phyloP scores from a whole-genome alignment of 2,329 filamentous ascomycete genomes.

The Venturia nashicola region DNA sequence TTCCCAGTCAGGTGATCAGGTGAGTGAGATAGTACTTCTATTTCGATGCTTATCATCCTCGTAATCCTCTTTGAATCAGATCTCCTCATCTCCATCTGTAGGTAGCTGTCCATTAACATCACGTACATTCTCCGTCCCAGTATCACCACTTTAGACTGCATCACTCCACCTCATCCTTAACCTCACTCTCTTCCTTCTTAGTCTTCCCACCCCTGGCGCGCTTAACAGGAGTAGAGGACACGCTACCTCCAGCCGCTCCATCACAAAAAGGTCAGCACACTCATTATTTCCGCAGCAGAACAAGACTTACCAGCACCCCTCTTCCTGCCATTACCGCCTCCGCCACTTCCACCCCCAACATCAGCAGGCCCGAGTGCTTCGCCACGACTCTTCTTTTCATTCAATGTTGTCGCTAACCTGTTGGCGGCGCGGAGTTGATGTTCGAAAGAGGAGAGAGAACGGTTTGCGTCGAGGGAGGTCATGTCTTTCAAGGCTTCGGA shows the following conservation, averaged over 20 bases:
- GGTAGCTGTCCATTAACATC: no score
- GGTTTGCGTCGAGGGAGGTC: not conserved
- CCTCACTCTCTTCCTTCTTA: not conserved
- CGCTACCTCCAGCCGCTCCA: not conserved
- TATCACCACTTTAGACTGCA: no score
- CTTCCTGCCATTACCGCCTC: not conserved
- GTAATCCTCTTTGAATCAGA: no score
- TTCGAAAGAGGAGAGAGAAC: conserved; percentile 3
- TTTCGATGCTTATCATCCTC: no score
- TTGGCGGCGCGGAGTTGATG: not conserved
- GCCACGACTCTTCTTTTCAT: not conserved
- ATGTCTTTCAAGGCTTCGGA: not conserved
- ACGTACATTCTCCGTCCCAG: no score
- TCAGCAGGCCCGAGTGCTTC: not conserved
- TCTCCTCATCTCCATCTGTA: no score
- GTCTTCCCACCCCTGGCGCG: not conserved
- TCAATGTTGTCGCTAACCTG: not conserved
- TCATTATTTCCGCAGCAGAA: not conserved
- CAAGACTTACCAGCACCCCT: not conserved
- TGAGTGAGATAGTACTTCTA: no score
- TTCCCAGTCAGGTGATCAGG: no score
- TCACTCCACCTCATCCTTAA: not conserved
- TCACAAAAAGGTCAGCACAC: not conserved
- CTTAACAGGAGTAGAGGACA: not conserved
- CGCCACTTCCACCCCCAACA: not conserved